Evolutionary conservation across 2,329 filamentous ascomycete species (phyloP).

Genomic region (Cladophialophora psammophila): DNA sequence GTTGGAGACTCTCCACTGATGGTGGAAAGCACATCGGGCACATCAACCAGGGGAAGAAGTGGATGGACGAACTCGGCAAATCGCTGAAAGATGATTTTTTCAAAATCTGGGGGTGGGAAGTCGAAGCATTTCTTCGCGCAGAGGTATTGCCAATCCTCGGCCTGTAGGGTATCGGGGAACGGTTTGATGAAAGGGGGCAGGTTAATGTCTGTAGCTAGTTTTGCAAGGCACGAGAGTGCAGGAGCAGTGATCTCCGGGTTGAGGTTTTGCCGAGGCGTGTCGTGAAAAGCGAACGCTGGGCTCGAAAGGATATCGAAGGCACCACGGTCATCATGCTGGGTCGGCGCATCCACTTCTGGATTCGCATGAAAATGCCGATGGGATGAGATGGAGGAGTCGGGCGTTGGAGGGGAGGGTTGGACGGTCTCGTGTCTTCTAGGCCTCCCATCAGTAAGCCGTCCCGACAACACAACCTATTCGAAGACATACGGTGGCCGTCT

Average conservation of each 20-base stretch:
- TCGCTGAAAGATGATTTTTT: neutral
- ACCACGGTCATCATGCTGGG: slow-evolving; percentile 5
- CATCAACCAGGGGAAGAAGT: slow-evolving; percentile 1
- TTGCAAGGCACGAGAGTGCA: neutral
- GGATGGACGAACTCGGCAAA: slow-evolving; percentile 9
- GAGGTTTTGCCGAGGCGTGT: slow-evolving; percentile 50
- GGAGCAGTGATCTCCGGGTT: slow-evolving; percentile 3
- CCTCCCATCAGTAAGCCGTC: neutral
- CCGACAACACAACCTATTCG: neutral
- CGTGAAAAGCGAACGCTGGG: slow-evolving; percentile 40
- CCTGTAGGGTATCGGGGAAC: slow-evolving; percentile 6
- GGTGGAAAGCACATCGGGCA: neutral
- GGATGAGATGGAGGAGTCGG: slow-evolving; percentile 2
- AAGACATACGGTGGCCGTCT: slow-evolving; percentile 8
- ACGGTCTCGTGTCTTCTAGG: slow-evolving; percentile 2
- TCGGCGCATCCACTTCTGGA: neutral
- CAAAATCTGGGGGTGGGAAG: slow-evolving; percentile 7
- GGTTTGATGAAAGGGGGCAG: slow-evolving; percentile 6
- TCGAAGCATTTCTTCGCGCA: slow-evolving; percentile 6
- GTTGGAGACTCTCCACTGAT: neutral
- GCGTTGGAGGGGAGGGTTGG: slow-evolving; percentile 8
- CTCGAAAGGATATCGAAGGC: slow-evolving; percentile 2
- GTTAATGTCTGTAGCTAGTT: slow-evolving; percentile 3
- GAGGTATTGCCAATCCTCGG: slow-evolving; percentile 9
- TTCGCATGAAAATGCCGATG: slow-evolving; percentile 2